phyloP scores from a whole-genome alignment of 257 asterid species.

The Nicotiana tomentosiformis region DNA sequence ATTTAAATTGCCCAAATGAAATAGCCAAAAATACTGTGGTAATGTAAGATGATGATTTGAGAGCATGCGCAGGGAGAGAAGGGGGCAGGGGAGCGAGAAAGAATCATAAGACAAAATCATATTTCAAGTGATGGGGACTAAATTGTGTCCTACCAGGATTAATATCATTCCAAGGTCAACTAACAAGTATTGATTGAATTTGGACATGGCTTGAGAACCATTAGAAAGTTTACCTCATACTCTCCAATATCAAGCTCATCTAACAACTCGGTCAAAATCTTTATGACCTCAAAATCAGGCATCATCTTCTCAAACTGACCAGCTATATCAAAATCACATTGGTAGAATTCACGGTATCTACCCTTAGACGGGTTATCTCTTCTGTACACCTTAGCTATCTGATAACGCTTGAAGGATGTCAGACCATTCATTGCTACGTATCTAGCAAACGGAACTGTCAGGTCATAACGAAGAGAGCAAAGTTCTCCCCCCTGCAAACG shows the following conservation, averaged over 20 bases:
- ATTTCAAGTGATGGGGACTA: background rate
- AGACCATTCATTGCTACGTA: conserved; percentile 86
- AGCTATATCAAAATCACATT: conserved; percentile 92
- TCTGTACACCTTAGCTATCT: conserved; percentile 91
- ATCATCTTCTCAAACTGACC: conserved; percentile 94
- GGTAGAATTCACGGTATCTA: conserved; percentile 94
- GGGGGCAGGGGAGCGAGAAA: background rate
- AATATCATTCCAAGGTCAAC: background rate
- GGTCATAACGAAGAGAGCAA: conserved; percentile 91
- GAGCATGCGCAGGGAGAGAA: background rate
- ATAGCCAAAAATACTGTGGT: background rate
- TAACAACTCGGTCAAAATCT: conserved; percentile 79
- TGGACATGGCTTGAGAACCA: background rate
- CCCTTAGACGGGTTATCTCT: conserved; percentile 98
- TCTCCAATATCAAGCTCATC: conserved; percentile 86
- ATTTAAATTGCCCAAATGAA: background rate
- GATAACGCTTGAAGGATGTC: conserved; percentile 87
- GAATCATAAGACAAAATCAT: background rate
- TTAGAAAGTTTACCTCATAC: conserved; percentile 53
- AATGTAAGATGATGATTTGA: background rate
- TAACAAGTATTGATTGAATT: background rate
- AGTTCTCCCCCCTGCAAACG: conserved; percentile 95
- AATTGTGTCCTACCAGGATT: background rate
- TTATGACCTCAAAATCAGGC: conserved; percentile 89
- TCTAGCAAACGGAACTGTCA: conserved; percentile 93